Percentiles rank a stretch among this genome's conserved stretches.
These are phyloP conservation scores for Eutypella sp. DNA, from an alignment of 2,329 filamentous ascomycete genomes.

Conservation along the genomic window DNA sequence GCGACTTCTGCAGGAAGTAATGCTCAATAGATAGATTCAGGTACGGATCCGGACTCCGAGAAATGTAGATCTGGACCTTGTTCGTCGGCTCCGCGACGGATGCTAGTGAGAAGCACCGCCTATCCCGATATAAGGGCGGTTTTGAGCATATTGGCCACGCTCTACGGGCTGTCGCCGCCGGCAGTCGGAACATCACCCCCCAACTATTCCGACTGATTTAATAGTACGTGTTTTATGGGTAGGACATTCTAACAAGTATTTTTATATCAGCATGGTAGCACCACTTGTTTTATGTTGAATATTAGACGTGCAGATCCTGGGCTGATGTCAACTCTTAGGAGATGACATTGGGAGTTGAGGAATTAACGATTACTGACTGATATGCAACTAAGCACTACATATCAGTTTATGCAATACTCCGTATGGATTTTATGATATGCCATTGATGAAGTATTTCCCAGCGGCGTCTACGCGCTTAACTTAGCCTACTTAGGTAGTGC, in stretches of 20 bases:
- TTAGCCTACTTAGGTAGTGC: neutral
- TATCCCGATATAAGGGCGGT: neutral
- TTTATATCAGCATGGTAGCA: too few relatives aligned
- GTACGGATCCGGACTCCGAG: constrained; percentile 67
- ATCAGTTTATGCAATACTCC: neutral
- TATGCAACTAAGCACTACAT: neutral
- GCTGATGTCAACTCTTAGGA: too few relatives aligned
- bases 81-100: constrained; percentile 38
- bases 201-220: too few relatives aligned
- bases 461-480: neutral
- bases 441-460: neutral
- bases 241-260: too few relatives aligned
- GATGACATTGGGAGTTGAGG: too few relatives aligned
- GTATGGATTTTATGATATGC: neutral
- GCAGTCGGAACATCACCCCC: neutral
- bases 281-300: too few relatives aligned
- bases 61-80: constrained; percentile 65
- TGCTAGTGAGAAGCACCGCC: constrained; percentile 28
- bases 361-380: too few relatives aligned
- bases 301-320: too few relatives aligned
- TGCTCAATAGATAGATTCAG: constrained; percentile 94
- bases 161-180: neutral
- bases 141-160: neutral
- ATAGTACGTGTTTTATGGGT: neutral
- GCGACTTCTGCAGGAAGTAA: constrained; percentile 71